These are phyloP conservation scores for Umbelopsis sp. DNA, from an alignment of 371 early-diverging fungal genomes.

Conservation along the genomic window DNA sequence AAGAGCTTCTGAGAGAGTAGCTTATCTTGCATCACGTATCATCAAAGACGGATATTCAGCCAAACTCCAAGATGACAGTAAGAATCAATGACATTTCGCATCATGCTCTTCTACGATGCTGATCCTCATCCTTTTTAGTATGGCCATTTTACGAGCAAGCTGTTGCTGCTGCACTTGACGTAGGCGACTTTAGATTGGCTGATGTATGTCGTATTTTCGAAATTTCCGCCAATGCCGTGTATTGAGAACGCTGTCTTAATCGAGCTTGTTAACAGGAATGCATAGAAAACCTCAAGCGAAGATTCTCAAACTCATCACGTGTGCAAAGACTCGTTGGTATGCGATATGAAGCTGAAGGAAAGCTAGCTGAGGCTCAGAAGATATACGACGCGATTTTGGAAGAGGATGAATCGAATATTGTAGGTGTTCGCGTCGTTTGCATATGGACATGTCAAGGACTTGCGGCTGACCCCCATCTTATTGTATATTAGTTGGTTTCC, in stretches of 20 bases:
- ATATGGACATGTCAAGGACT: neutral
- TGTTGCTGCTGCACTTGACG: conserved; percentile 78
- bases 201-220: conserved; percentile 42
- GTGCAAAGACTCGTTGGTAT: conserved; percentile 70
- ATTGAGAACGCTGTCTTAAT: neutral
- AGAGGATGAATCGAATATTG: conserved; percentile 70
- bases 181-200: conserved; percentile 68
- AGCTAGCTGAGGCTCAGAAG: conserved; percentile 63
- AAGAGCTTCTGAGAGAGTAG: conserved; percentile 38
- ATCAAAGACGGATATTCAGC: conserved; percentile 40
- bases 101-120: neutral
- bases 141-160: conserved; percentile 87
- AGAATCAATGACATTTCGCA: neutral
- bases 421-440: conserved; percentile 28
- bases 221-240: neutral
- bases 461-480: neutral
- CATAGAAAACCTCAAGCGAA: conserved; percentile 58
- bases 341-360: conserved; percentile 73
- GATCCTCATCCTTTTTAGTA: conserved; percentile 37
- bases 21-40: conserved; percentile 39
- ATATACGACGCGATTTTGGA: conserved; percentile 67
- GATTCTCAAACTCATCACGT: conserved; percentile 72
- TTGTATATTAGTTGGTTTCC: conserved; percentile 49
- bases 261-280: conserved; percentile 42
- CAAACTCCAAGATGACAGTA: conserved; percentile 49